Evolutionary conservation across 2,329 filamentous ascomycete genomes (phyloP).

Genomic region (Monosporascus sp.): DNA sequence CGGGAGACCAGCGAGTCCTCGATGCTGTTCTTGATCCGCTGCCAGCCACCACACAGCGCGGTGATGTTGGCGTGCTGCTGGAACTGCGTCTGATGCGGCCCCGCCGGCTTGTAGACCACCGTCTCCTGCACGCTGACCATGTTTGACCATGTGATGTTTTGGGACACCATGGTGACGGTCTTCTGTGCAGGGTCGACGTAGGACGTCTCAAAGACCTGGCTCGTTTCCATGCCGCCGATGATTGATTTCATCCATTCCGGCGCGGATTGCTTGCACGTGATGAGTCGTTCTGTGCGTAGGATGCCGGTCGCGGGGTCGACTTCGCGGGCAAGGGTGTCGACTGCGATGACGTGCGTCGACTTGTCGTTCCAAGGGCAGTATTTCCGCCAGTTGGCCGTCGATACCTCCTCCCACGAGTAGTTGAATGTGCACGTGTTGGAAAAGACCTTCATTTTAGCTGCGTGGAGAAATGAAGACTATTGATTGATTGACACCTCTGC

Average conservation of each 20-base stretch:
- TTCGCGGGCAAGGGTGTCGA: conserved; percentile 78
- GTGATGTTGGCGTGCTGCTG: conserved; percentile 88
- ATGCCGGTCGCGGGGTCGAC: conserved; percentile 54
- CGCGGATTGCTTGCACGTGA: conserved; percentile 57
- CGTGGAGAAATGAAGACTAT: background rate
- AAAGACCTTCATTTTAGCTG: conserved; percentile 80
- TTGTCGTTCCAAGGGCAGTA: conserved; percentile 99
- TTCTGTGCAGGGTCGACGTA: conserved; percentile 82
- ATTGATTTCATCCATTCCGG: conserved; percentile 77
- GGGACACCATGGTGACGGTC: conserved; percentile 93
- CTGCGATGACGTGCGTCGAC: conserved; percentile 91
- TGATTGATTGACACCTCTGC: too few relatives aligned
- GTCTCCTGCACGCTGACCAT: conserved; percentile 90
- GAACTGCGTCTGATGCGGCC: conserved; percentile 65
- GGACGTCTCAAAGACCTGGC: conserved; percentile 88
- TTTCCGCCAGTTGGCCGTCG: conserved; percentile 95
- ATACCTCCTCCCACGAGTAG: conserved; percentile 99
- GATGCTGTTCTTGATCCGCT: conserved; percentile 92
- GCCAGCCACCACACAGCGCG: conserved; percentile 92
- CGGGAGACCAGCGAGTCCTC: conserved; percentile 85
- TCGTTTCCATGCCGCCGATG: conserved; percentile 73
- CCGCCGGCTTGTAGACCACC: conserved; percentile 70
- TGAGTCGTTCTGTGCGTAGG: conserved; percentile 56
- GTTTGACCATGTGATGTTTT: conserved; percentile 90
- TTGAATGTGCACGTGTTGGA: conserved; percentile 84